Evolutionary conservation across 352 stramenopile genomes (phyloP).

Genomic region (Pythium rishiriense): DNA sequence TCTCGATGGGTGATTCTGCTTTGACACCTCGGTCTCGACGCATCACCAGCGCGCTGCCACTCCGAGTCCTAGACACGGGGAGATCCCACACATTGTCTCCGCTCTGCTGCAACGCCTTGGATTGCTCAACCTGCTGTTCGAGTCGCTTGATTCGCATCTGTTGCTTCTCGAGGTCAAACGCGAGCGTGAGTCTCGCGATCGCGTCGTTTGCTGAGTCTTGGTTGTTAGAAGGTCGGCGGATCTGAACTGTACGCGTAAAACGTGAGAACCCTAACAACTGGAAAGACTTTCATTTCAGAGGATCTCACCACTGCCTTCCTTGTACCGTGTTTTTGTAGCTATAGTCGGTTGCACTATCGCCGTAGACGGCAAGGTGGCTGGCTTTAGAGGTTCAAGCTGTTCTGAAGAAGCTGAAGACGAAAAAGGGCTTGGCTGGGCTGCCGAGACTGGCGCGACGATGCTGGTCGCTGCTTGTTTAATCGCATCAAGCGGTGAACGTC

Average conservation of each 20-base stretch:
- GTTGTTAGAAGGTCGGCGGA: slow-evolving; percentile 2
- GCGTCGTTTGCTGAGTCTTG: slow-evolving; percentile 18
- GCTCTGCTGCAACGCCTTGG: slow-evolving; percentile 4
- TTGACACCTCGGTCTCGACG: neutral
- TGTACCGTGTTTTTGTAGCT: too few species aligned
- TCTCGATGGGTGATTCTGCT: neutral
- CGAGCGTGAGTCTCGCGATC: slow-evolving; percentile 10
- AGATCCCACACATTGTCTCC: slow-evolving; percentile 5
- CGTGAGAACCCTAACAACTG: too few species aligned
- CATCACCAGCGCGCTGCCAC: neutral
- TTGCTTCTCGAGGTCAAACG: slow-evolving; percentile 31
- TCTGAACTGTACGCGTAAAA: neutral
- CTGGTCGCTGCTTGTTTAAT: slow-evolving; percentile 12
- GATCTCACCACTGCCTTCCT: too few species aligned
- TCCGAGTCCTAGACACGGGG: neutral
- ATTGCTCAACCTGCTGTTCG: slow-evolving; percentile 29
- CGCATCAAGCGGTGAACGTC: neutral
- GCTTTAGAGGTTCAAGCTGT: neutral
- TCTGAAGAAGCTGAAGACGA: neutral
- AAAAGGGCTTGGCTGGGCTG: neutral
- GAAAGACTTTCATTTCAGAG: too few species aligned
- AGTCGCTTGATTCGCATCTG: slow-evolving; percentile 30
- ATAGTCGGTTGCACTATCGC: too few species aligned
- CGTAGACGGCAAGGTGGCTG: too few species aligned
- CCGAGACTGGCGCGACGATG: neutral